Conservation (phyloP, 352 stramenopile species). For the Thraustochytrium aureum region DNA sequence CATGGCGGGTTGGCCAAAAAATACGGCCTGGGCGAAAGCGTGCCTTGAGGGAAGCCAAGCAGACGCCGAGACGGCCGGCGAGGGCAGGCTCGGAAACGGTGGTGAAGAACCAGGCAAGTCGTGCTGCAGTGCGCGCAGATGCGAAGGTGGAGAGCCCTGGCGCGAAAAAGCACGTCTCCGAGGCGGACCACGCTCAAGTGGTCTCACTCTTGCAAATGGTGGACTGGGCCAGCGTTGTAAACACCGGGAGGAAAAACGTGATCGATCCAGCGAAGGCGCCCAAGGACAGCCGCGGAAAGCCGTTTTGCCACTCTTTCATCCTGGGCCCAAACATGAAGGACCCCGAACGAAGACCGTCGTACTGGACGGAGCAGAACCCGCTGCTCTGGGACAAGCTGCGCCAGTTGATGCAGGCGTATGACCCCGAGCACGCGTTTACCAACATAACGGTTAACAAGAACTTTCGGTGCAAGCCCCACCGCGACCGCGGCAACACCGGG, state of each 20-base stretch:
- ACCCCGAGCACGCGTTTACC: conserved; percentile 37
- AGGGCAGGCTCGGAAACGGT: too few species aligned
- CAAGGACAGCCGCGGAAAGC: conserved; percentile 14
- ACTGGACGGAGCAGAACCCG: conserved; percentile 52
- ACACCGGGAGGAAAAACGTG: conserved; percentile 45
- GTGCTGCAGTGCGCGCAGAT: too few species aligned
- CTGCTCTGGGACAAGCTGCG: conserved; percentile 19
- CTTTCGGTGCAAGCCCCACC: conserved; percentile 43
- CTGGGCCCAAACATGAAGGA: conserved; percentile 53
- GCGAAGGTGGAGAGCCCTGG: too few species aligned
- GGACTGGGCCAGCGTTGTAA: conserved; percentile 37
- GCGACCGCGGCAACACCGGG: conserved; percentile 36
- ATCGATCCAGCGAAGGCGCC: conserved; percentile 27
- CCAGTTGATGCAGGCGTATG: conserved; percentile 5
- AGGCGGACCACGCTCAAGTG: too few species aligned
- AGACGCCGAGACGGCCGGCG: too few species aligned
- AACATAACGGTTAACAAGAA: conserved; percentile 53
- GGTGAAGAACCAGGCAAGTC: too few species aligned
- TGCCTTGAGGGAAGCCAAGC: too few species aligned
- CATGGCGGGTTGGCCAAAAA: too few species aligned
- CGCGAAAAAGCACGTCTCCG: too few species aligned
- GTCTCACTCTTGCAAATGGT: too few species aligned
- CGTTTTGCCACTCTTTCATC: conserved; percentile 47
- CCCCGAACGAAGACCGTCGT: conserved; percentile 16
- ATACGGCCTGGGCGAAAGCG: too few species aligned